phyloP scores from a whole-genome alignment of 352 stramenopile genomes.

The Phytopythium mirpurense region DNA sequence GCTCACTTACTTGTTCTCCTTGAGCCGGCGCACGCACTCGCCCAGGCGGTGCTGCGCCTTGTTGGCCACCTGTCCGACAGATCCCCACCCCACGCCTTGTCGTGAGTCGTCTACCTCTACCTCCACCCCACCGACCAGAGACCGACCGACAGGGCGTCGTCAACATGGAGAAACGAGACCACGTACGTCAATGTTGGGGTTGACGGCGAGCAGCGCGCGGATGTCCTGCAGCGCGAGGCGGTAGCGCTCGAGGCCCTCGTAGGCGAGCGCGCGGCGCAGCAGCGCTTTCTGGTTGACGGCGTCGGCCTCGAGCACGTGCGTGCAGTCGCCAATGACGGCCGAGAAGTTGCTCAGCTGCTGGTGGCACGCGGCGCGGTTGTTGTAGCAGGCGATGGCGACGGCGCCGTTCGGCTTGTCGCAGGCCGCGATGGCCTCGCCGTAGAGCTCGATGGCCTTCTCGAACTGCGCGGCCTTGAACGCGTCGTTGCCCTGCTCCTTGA shows the following conservation, averaged over 20 bases:
- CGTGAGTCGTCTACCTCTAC: too few relatives aligned
- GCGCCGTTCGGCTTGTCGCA: conserved; percentile 63
- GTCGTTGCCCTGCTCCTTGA: conserved; percentile 94
- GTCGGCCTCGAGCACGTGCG: conserved; percentile 92
- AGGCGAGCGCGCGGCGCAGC: conserved; percentile 91
- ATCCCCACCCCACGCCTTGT: too few relatives aligned
- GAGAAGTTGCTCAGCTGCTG: conserved; percentile 98
- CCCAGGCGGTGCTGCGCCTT: conserved; percentile 87
- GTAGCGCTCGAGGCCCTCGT: conserved; percentile 95
- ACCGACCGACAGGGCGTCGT: background rate
- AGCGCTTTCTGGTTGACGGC: conserved; percentile 94
- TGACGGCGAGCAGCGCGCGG: conserved; percentile 76
- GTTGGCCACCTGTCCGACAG: conserved; percentile 71
- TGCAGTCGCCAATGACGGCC: conserved; percentile 93
- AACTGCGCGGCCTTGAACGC: conserved; percentile 90
- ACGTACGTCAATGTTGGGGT: conserved; percentile 84
- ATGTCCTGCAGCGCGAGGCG: conserved; percentile 85
- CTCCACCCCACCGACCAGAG: too few relatives aligned
- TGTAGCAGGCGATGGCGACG: conserved; percentile 91
- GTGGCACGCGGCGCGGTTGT: conserved; percentile 95
- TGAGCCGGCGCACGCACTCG: conserved; percentile 83
- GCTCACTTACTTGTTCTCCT: conserved; percentile 59
- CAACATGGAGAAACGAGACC: too few relatives aligned
- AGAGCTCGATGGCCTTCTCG: conserved; percentile 90
- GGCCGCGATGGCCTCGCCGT: conserved; percentile 90